Evolutionary conservation across 768 basidiomycete genomes (phyloP).

Genomic region (Xerocomellus intermedius): DNA sequence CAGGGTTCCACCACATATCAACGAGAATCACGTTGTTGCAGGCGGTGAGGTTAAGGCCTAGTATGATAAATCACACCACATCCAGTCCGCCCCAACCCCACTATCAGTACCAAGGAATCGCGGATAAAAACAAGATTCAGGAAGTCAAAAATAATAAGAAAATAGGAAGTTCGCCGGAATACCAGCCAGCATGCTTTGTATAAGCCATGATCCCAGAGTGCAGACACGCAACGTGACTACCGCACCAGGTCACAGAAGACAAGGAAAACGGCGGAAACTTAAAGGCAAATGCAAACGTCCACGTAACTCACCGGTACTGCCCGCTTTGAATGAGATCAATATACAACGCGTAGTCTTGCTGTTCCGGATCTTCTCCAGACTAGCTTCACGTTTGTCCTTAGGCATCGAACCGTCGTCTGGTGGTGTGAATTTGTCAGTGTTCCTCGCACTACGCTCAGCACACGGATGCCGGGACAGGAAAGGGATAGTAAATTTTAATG

Average conservation of each 20-base stretch:
- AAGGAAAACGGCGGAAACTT: not conserved
- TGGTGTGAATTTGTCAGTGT: conserved; percentile 5
- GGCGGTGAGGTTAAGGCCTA: conserved; percentile 85
- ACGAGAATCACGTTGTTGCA: conserved; percentile 94
- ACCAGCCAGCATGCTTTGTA: too few species aligned
- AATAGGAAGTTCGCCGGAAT: not conserved
- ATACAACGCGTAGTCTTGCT: conserved; percentile 66
- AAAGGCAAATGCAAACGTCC: not conserved
- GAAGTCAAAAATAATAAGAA: not conserved
- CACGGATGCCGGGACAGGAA: not conserved
- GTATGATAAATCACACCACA: conserved; percentile 4
- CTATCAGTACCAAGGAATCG: conserved; percentile 11
- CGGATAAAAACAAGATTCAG: not conserved
- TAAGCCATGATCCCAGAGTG: not conserved
- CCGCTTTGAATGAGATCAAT: conserved; percentile 95
- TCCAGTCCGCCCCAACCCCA: not conserved
- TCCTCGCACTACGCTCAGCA: not conserved
- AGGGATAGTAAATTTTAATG: not conserved
- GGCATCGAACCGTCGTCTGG: conserved; percentile 89
- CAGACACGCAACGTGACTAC: not conserved
- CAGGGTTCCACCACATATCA: conserved; percentile 96
- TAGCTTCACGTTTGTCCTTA: conserved; percentile 69
- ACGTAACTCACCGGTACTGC: conserved; percentile 70
- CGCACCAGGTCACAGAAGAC: not conserved
- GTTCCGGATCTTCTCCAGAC: conserved; percentile 69